These are phyloP conservation scores for Rhododendron mucronatum DNA, from an alignment of 148 eudicot genomes.

Conservation along the genomic window DNA sequence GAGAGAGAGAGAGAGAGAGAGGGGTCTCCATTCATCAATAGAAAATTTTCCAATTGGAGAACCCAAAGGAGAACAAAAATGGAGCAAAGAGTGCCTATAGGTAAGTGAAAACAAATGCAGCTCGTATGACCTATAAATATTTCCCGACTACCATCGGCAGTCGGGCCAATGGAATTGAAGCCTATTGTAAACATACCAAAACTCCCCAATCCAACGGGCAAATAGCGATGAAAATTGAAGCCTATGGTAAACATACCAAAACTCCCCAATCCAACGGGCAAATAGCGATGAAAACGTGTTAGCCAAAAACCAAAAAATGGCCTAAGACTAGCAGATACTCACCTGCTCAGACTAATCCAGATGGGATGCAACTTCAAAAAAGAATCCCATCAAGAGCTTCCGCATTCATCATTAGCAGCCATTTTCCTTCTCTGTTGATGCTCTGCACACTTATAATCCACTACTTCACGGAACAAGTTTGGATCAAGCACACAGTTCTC, in stretches of 20 bases:
- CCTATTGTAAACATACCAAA: constrained; percentile 10
- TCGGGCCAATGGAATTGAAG: neutral
- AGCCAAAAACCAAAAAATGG: neutral
- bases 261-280: constrained; percentile 7
- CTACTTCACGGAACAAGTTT: constrained; percentile 38
- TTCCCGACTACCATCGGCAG: neutral
- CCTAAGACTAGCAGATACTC: constrained; percentile 1
- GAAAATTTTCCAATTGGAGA: neutral
- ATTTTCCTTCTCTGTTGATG: constrained; percentile 85
- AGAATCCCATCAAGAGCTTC: constrained; percentile 7
- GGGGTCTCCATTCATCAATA: neutral
- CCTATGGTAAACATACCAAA: constrained; percentile 10
- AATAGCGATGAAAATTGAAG: constrained; percentile 13
- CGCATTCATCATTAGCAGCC: constrained; percentile 37
- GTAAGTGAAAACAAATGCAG: neutral
- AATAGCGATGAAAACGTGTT: constrained; percentile 10
- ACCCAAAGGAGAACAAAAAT: neutral
- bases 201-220: constrained; percentile 7
- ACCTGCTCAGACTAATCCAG: constrained; percentile 14
- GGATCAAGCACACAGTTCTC: constrained; percentile 79
- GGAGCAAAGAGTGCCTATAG: neutral
- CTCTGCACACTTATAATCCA: constrained; percentile 94
- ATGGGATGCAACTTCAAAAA: constrained; percentile 66
- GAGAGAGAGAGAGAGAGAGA: neutral
- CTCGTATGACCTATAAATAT: neutral